Percentiles rank a stretch among this genome's conserved stretches.
These are phyloP conservation scores for Amoeboaphelidium protococcarum DNA, from an alignment of 371 early-diverging fungal species.

Conservation along the genomic window DNA sequence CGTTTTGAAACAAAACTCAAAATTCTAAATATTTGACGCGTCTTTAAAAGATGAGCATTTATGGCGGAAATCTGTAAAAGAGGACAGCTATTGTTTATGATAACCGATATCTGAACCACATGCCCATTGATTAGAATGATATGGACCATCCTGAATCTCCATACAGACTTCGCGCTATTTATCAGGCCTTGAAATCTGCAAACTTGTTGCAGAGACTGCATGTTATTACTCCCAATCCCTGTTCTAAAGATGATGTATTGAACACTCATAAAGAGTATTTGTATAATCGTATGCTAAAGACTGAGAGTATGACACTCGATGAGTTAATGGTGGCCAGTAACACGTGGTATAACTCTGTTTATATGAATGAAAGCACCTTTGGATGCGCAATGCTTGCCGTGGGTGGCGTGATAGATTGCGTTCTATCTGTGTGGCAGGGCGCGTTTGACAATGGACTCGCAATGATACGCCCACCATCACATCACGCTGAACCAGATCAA, in stretches of 20 bases:
- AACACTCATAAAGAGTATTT: constrained; percentile 28
- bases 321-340: constrained; percentile 19
- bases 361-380: constrained; percentile 30
- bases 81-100: not conserved
- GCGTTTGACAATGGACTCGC: constrained; percentile 48
- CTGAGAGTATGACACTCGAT: constrained; percentile 16
- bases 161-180: constrained; percentile 31
- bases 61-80: no score
- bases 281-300: constrained; percentile 7
- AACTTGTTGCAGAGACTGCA: constrained; percentile 22
- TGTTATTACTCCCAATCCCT: constrained; percentile 22
- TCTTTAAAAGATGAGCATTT: no score
- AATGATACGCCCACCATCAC: constrained; percentile 49
- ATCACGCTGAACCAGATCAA: constrained; percentile 48
- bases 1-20: no score
- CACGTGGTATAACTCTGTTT: constrained; percentile 31
- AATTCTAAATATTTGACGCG: no score
- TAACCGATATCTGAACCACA: constrained; percentile 1
- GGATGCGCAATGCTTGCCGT: constrained; percentile 33
- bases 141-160: constrained; percentile 44
- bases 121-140: constrained; percentile 14
- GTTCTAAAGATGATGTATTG: constrained; percentile 21
- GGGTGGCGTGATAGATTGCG: constrained; percentile 42
- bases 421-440: constrained; percentile 31
- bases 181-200: constrained; percentile 18